Evolutionary conservation across 2,329 filamentous ascomycete species (phyloP).

Genomic region (Allantophomopsis cytisporea): DNA sequence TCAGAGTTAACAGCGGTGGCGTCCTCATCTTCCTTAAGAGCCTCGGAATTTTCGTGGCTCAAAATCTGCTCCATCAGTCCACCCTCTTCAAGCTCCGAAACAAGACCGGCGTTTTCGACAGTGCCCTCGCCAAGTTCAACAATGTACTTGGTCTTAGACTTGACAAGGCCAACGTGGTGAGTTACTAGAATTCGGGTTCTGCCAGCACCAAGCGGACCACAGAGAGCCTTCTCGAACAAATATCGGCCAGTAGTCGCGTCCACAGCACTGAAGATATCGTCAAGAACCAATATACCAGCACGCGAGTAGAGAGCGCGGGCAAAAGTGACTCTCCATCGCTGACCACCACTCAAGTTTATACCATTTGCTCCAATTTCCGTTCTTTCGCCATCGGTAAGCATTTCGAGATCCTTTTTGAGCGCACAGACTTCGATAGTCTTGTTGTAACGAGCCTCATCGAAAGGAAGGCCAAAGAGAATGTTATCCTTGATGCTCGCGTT

Average conservation of each 20-base stretch:
- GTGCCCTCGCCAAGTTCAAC: slow-evolving; percentile 60
- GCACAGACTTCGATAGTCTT: slow-evolving; percentile 62
- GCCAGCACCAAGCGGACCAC: slow-evolving; percentile 52
- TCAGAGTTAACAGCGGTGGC: slow-evolving; percentile 41
- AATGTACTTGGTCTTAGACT: slow-evolving; percentile 58
- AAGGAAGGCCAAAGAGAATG: slow-evolving; percentile 63
- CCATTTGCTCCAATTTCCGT: slow-evolving; percentile 79
- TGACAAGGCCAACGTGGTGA: slow-evolving; percentile 61
- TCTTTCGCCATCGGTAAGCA: slow-evolving; percentile 61
- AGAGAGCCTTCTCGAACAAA: slow-evolving; percentile 64
- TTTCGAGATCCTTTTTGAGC: slow-evolving; percentile 60
- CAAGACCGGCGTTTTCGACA: slow-evolving; percentile 47
- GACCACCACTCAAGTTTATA: slow-evolving; percentile 72
- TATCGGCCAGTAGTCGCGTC: slow-evolving; percentile 72
- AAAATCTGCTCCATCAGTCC: slow-evolving; percentile 43
- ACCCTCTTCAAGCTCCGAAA: slow-evolving; percentile 48
- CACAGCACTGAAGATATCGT: slow-evolving; percentile 72
- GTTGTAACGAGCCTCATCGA: slow-evolving; percentile 53
- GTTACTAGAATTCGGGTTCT: slow-evolving; percentile 70
- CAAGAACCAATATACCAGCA: slow-evolving; percentile 62
- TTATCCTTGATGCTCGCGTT: slow-evolving; percentile 70
- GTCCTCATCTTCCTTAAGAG: slow-evolving; percentile 33
- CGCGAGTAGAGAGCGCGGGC: slow-evolving; percentile 70
- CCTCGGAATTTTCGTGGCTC: slow-evolving; percentile 35
- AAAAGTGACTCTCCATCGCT: slow-evolving; percentile 71